Evolutionary conservation across 768 basidiomycete species (phyloP).

Genomic region (Pleurotus ostreatus): DNA sequence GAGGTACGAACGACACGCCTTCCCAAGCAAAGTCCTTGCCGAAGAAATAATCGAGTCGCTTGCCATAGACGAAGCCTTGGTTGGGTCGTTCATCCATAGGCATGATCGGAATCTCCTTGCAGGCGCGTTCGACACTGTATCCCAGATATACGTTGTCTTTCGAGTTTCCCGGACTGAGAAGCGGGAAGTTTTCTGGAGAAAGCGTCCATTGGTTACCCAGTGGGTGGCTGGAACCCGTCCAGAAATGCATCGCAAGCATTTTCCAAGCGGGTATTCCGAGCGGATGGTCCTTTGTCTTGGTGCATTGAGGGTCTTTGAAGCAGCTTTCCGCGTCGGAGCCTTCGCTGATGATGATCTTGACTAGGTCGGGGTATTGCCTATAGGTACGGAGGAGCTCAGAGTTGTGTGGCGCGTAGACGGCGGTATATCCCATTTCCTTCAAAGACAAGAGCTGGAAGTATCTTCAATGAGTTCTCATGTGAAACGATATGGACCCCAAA

Average conservation of each 20-base stretch:
- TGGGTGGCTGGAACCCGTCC: slow-evolving; percentile 14
- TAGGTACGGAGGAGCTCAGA: not conserved
- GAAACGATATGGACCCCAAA: not conserved
- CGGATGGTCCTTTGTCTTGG: slow-evolving; percentile 23
- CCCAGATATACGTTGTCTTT: slow-evolving; percentile 14
- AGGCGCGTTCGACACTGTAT: slow-evolving; percentile 28
- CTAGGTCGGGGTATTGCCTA: slow-evolving; percentile 23
- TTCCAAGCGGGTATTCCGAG: slow-evolving; percentile 33
- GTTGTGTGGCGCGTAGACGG: slow-evolving; percentile 3
- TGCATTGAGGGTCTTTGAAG: slow-evolving; percentile 16
- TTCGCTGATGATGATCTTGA: slow-evolving; percentile 21
- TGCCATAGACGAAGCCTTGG: slow-evolving; percentile 26
- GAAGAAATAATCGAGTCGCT: slow-evolving; percentile 21
- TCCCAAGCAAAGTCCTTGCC: not conserved
- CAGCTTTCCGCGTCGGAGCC: not conserved
- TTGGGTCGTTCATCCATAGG: slow-evolving; percentile 22
- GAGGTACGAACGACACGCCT: slow-evolving; percentile 14
- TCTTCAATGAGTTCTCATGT: not conserved
- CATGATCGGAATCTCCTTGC: slow-evolving; percentile 16
- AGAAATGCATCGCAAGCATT: slow-evolving; percentile 27
- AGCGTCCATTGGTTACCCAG: slow-evolving; percentile 28
- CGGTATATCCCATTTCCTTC: slow-evolving; percentile 18
- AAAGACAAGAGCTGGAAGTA: slow-evolving; percentile 20
- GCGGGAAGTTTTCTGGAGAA: slow-evolving; percentile 20
- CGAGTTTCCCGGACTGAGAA: slow-evolving; percentile 2